Conservation (phyloP, 108 stramenopile genomes). For the Cylindrotheca fusiformis region DNA sequence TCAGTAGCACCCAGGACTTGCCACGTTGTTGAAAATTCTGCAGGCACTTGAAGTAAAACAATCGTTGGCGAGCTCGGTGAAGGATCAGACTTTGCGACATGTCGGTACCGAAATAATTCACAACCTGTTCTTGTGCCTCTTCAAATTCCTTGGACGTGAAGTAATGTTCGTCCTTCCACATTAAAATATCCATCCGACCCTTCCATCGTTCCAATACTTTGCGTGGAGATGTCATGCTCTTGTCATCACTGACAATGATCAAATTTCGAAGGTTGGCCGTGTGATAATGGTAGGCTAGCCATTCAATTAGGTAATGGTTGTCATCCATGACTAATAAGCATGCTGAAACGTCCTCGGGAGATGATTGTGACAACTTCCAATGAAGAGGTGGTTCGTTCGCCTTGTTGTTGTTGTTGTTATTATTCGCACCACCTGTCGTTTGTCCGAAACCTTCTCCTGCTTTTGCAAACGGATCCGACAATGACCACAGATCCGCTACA, state of each 20-base stretch:
- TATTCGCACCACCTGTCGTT: too few species aligned
- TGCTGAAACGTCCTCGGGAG: conserved; percentile 31
- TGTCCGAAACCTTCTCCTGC: too few species aligned
- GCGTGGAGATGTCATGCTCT: conserved; percentile 32
- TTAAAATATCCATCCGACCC: conserved; percentile 27
- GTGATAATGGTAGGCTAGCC: conserved; percentile 63
- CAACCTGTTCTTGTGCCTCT: conserved; percentile 15
- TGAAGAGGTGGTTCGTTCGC: too few species aligned
- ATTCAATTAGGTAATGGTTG: conserved; percentile 52
- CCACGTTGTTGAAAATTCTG: conserved; percentile 24
- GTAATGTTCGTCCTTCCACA: conserved; percentile 33
- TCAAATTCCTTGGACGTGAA: conserved; percentile 16
- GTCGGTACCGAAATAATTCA: conserved; percentile 16
- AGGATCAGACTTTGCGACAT: conserved; percentile 15
- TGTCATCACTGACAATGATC: conserved; percentile 45
- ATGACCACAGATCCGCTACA: too few species aligned
- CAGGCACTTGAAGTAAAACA: conserved; percentile 51
- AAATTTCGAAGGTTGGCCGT: conserved; percentile 35
- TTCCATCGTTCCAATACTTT: conserved; percentile 37
- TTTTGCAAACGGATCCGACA: too few species aligned
- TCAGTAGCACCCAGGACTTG: conserved; percentile 45
- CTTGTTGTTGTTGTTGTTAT: too few species aligned
- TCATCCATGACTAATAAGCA: conserved; percentile 65
- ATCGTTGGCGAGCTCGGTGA: conserved; percentile 45
- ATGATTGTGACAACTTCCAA: neutral